Conservation (phyloP, 768 basidiomycete species). For the Hebeloma cylindrosporum region DNA sequence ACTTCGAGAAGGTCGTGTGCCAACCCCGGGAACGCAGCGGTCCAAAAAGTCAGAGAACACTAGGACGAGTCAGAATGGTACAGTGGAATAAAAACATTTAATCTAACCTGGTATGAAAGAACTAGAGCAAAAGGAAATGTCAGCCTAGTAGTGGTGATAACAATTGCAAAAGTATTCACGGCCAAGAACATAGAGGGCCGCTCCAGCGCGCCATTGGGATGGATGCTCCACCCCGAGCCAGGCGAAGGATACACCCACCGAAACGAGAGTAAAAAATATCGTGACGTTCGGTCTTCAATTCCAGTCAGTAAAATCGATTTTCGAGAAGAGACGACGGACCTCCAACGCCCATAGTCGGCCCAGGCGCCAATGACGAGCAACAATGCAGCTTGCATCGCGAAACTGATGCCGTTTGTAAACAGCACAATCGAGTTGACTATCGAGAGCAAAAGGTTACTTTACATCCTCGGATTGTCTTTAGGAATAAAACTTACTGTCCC, state of each 20-base stretch:
- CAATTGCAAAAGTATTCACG: constrained; percentile 35
- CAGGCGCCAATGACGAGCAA: constrained; percentile 70
- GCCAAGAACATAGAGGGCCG: constrained; percentile 63
- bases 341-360: constrained; percentile 84
- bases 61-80: constrained; percentile 20
- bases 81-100: background rate
- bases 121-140: constrained; percentile 37
- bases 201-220: constrained; percentile 60
- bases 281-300: constrained; percentile 67
- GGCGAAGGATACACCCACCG: constrained; percentile 68
- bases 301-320: background rate
- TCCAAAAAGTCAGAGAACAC: constrained; percentile 79
- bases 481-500: constrained; percentile 50
- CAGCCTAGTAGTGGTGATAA: background rate
- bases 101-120: constrained; percentile 64
- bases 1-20: constrained; percentile 71
- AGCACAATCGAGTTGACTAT: constrained; percentile 77
- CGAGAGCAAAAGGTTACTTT: background rate
- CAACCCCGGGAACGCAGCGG: constrained; percentile 78
- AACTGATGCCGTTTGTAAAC: constrained; percentile 77
- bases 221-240: constrained; percentile 76
- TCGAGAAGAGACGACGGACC: constrained; percentile 34
- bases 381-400: constrained; percentile 70
- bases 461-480: background rate
- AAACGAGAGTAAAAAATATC: constrained; percentile 67